Conservation (phyloP, 345 rosid species). For the Mallotus nudiflorus region DNA sequence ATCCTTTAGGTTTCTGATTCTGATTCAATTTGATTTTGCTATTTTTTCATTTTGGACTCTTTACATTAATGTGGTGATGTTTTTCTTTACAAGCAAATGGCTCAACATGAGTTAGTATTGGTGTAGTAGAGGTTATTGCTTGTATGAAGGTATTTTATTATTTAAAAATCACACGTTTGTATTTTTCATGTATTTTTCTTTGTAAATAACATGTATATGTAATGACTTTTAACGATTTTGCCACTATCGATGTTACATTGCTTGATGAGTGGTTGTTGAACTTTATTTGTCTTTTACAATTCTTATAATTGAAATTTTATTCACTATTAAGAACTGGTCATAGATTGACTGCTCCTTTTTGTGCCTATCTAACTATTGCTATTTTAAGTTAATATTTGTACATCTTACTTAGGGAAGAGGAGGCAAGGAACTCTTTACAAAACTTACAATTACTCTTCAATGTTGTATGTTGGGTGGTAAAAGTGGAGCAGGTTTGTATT, state of each 20-base stretch:
- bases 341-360: neutral
- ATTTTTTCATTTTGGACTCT: conserved; percentile 2
- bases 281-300: too few relatives aligned
- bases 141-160: conserved; percentile 72
- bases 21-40: neutral
- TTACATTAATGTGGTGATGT: conserved; percentile 5
- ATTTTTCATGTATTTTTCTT: neutral
- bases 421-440: conserved; percentile 82
- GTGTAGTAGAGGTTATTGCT: conserved; percentile 89
- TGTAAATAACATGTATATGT: neutral
- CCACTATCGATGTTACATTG: too few relatives aligned
- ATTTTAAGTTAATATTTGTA: neutral
- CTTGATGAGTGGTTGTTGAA: too few relatives aligned
- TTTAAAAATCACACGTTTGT: neutral
- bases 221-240: too few relatives aligned
- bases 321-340: too few relatives aligned
- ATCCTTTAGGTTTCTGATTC: conserved; percentile 69
- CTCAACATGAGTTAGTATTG: conserved; percentile 77
- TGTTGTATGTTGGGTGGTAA: conserved; percentile 83
- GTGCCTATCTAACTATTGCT: neutral
- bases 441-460: conserved; percentile 73
- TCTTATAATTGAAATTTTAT: too few relatives aligned
- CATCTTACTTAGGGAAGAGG: conserved; percentile 72
- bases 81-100: conserved; percentile 69
- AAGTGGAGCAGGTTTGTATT: conserved; percentile 74